These are phyloP conservation scores for Trypanosoma mega DNA, from an alignment of 208 protist species.

Conservation along the genomic window DNA sequence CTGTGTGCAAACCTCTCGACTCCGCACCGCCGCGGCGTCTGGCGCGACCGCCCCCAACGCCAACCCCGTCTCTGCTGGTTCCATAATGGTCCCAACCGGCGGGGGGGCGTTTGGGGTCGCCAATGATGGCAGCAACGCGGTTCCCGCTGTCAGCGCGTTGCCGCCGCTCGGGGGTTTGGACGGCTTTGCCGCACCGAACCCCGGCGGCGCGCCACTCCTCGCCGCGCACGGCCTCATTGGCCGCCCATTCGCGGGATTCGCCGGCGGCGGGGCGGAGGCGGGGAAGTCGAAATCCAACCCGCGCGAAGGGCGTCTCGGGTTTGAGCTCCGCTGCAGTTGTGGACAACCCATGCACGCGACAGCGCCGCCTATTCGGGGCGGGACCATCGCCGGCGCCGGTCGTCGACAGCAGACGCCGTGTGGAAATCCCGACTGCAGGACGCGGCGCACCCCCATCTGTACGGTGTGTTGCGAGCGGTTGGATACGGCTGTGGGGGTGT, in stretches of 20 bases:
- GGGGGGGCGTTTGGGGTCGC: too few relatives aligned
- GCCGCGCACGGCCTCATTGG: conserved; percentile 10
- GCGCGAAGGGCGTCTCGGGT: conserved; percentile 1
- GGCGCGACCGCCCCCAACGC: too few relatives aligned
- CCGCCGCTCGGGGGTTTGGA: too few relatives aligned
- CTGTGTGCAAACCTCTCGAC: conserved; percentile 37
- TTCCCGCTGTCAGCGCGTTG: too few relatives aligned
- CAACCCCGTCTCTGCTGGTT: too few relatives aligned
- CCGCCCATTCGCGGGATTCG: conserved; percentile 5
- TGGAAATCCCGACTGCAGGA: conserved; percentile 58
- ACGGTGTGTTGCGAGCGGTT: conserved; percentile 74
- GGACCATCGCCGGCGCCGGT: conserved; percentile 1
- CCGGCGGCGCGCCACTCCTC: too few relatives aligned
- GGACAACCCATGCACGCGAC: conserved; percentile 66
- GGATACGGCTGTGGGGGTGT: conserved; percentile 42
- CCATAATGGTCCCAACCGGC: too few relatives aligned
- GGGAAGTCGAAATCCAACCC: conserved; percentile 5
- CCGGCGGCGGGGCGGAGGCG: conserved; percentile 1
- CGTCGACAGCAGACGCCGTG: conserved; percentile 40
- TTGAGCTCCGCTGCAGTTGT: conserved; percentile 78
- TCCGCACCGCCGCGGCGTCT: conserved; percentile 13
- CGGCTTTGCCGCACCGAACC: too few relatives aligned
- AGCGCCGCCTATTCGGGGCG: conserved; percentile 7
- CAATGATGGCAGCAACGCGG: too few relatives aligned
- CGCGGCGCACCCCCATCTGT: conserved; percentile 73